Percentiles rank a stretch among this genome's conserved stretches.
Evolutionary conservation across 108 stramenopile species (phyloP).

Genomic region (Epipyxis sp.): DNA sequence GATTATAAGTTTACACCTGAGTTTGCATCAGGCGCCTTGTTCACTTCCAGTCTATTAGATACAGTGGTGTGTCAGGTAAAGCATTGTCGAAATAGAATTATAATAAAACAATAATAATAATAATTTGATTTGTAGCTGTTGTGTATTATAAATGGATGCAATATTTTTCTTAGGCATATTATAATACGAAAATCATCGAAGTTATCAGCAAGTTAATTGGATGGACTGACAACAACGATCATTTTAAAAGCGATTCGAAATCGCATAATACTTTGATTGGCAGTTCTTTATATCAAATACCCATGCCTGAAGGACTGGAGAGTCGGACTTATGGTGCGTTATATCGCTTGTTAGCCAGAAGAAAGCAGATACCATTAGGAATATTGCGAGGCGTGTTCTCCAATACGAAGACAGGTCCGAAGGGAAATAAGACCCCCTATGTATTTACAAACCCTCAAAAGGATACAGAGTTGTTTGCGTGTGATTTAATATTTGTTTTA

Average conservation of each 20-base stretch:
- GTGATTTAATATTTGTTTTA: slow-evolving; percentile 11
- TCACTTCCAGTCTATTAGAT: neutral
- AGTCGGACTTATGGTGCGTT: slow-evolving; percentile 1
- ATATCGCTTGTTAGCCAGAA: neutral
- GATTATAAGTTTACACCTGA: slow-evolving; percentile 24
- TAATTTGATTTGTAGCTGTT: neutral
- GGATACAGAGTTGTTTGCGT: slow-evolving; percentile 17
- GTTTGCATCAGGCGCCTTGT: slow-evolving; percentile 23
- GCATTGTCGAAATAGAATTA: too few species aligned
- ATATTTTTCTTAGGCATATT: slow-evolving; percentile 2
- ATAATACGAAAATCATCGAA: slow-evolving; percentile 10
- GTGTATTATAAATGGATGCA: neutral
- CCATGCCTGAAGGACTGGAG: neutral
- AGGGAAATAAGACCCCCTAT: slow-evolving; percentile 12
- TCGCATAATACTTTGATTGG: slow-evolving; percentile 8
- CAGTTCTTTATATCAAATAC: slow-evolving; percentile 19
- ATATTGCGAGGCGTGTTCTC: slow-evolving; percentile 2
- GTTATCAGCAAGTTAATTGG: neutral
- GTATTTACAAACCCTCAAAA: slow-evolving; percentile 20
- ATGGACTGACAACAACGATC: neutral
- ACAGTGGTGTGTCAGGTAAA: slow-evolving; percentile 18
- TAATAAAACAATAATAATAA: too few species aligned
- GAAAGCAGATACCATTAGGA: neutral
- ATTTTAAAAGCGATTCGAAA: neutral
- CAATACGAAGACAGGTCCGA: slow-evolving; percentile 1